phyloP scores from a whole-genome alignment of 2,329 filamentous ascomycete species.

The Aphanoascus verrucosus region DNA sequence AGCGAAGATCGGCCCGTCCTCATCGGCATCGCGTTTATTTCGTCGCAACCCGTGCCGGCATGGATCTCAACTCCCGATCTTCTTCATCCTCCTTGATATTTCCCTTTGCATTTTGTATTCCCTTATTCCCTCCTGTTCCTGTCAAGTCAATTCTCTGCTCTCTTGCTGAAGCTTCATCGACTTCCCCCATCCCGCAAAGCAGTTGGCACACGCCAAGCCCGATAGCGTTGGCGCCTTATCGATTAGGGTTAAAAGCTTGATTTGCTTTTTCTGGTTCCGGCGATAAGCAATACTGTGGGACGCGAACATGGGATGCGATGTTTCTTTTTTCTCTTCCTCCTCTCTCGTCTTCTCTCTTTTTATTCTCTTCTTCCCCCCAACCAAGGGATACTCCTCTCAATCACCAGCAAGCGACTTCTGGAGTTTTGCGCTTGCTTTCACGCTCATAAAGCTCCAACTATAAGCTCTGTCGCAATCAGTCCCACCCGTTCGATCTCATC shows the following conservation, averaged over 20 bases:
- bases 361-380: slow-evolving; percentile 11
- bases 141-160: too few relatives aligned
- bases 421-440: slow-evolving; percentile 46
- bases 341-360: slow-evolving; percentile 1
- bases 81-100: not conserved
- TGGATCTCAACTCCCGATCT: not conserved
- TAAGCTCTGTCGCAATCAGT: not conserved
- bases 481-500: not conserved
- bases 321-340: slow-evolving; percentile 5
- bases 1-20: not conserved
- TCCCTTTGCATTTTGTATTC: too few relatives aligned
- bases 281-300: slow-evolving; percentile 1
- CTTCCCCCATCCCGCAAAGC: not conserved
- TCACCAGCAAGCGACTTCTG: slow-evolving; percentile 41
- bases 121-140: too few relatives aligned
- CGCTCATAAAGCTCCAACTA: slow-evolving; percentile 39
- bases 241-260: slow-evolving; percentile 1
- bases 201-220: not conserved
- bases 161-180: too few relatives aligned
- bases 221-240: not conserved
- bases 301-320: not conserved
- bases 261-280: not conserved
- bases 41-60: not conserved
- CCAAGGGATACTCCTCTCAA: slow-evolving; percentile 5
- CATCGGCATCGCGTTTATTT: not conserved